Base-by-base conservation (phyloP, 148 eudicot genomes). In the Rhododendron ovatum region DNA sequence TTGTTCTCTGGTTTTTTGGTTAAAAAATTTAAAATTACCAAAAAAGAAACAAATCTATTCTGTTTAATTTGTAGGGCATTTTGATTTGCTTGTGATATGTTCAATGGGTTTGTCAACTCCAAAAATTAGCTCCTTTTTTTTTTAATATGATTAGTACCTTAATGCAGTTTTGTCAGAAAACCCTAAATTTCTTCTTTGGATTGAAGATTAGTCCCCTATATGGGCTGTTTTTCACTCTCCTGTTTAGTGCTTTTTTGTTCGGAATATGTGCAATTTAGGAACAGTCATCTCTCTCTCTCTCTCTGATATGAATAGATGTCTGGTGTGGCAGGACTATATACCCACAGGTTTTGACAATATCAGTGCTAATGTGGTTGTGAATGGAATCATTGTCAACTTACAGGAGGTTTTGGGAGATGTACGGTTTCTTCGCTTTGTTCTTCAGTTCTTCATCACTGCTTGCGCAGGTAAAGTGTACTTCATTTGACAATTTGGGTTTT, bases 271-370 rank as follows among this genome's bases (percentile, higher is more conserved):
- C 69, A 41, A 41, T 63, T 82, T 82, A 22, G 74, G 35, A 22
- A 24, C 37, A 65, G 22, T 83, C 37, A n/a, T 7, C 45, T 43
- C 53, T 81, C 83, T 81, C 83, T 14, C 26, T 17, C 24, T 48
- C 63, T 48, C 15, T 53, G 12, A 20, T 35, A 43, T 53, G 1
- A 11, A 13, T 83, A 3, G n/a, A 4, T 26, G 86, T 11, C 67
- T 82, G 85, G 30, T 84, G 30, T 89, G 65, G 86, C 94, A 94
- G 95, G 97, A 94, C 82, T 94, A 94, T 75, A 90, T 94, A 37
- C 98, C 98, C 50, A 94, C 98, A 78, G 95, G 93, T 47, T 93
- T 94, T 90, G 98, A 94, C 89, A 94, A 94, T 89, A 93, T 94
- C 89, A 94, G 95, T 90, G 95, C 98, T 47, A 94, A 94, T 93